Base-by-base conservation (phyloP, 1,139 yeast species). In the Chernovozyma aurita region DNA sequence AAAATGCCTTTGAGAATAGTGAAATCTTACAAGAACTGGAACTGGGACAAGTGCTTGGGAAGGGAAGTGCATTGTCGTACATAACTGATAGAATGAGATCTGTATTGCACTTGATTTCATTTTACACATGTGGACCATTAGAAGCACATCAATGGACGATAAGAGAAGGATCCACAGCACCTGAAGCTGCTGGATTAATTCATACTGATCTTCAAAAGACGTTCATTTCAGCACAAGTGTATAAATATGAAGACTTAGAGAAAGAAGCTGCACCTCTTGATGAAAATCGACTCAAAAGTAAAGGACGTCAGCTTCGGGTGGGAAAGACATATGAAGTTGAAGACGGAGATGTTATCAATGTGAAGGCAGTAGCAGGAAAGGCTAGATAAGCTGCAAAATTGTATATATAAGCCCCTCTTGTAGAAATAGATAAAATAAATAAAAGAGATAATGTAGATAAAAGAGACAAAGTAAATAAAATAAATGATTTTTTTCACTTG, bases 101-200 rank as follows among this genome's bases (percentile, higher is more conserved):
- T 20, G 76, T 81, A 2, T 65, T 90, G 32, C 72, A 78, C 38
- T 70, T 90, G 46, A 83, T 90, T 32, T 85, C 95, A 14, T 85
- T 79, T 70, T 85, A 83, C 70, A 85, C 95, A 39, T 79, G 85
- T 53, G 95, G 95, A 61, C 83, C 87, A 41, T 83, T 80, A 53
- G 94, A 84, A 65, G 88, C 82, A 43, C 82, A 92, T 73, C 92
- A 84, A 64, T 84, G 95, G 94, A 84, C 94, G 40, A 81, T 84
- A 52, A 80, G 95, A 78, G 75, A 72, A 50, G 86, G 85, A 64
- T 82, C 83, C 45, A 82, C 85, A 52, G 94, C 94, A 41, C 94
- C 95, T 39, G 87, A 81, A 58, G 94, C 94, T 44, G 95, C 95
- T 30, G 94, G 92, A 64, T 85, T 84, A 35, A 85, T 85, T 49